A percentile compares a stretch with the other conserved stretches of the same genome.
Evolutionary conservation across 768 basidiomycete species (phyloP).

Genomic region (Pisolithus tinctorius): DNA sequence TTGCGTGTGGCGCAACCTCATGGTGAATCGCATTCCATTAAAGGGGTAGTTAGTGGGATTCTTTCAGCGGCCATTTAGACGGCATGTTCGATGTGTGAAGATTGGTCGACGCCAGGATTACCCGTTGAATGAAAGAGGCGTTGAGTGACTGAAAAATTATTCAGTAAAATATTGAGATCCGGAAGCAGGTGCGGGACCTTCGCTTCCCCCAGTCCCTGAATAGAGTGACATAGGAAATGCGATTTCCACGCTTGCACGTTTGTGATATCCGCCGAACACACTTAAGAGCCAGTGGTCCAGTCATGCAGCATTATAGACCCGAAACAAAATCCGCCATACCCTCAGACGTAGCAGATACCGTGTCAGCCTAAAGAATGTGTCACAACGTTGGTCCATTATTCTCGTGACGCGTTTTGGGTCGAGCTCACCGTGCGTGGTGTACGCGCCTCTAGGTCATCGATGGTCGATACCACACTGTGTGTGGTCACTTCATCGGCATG

Average conservation of each 20-base stretch:
- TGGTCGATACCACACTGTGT: conserved; percentile 63
- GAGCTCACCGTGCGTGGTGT: not conserved
- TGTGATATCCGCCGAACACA: conserved; percentile 24
- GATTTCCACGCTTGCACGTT: conserved; percentile 30
- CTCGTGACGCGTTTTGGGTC: not conserved
- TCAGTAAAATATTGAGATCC: conserved; percentile 7
- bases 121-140: not conserved
- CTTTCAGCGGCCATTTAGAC: not conserved
- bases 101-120: not conserved
- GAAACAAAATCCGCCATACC: conserved; percentile 12
- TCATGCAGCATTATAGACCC: conserved; percentile 8
- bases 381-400: conserved; percentile 51
- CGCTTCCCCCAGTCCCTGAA: conserved; percentile 28
- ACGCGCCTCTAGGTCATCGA: conserved; percentile 53
- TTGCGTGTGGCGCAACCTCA: not conserved
- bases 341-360: conserved; percentile 5
- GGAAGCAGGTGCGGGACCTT: conserved; percentile 24
- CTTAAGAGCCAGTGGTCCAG: conserved; percentile 22
- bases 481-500: conserved; percentile 70
- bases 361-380: conserved; percentile 45
- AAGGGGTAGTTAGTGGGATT: not conserved
- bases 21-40: too few species aligned
- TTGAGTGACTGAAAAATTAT: not conserved
- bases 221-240: conserved; percentile 29
- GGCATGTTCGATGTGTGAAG: too few species aligned